Evolutionary conservation across 495 filamentous ascomycete genomes (phyloP).

Genomic region (Talaromyces borbonicus): DNA sequence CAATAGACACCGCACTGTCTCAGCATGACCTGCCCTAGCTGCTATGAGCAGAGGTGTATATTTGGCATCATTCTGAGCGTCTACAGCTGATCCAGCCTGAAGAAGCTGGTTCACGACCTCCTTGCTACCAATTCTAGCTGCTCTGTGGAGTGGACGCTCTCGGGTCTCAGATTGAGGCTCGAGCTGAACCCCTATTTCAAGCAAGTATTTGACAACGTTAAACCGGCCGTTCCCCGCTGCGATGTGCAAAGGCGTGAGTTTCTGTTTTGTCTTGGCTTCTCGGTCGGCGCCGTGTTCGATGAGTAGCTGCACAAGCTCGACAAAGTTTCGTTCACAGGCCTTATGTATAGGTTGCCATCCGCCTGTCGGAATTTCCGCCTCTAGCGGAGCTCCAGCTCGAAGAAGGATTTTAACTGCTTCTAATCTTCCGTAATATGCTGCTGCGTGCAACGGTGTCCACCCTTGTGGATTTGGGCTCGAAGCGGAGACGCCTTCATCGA

Average conservation of each 20-base stretch:
- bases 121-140: constrained; percentile 23
- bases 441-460: neutral
- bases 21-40: neutral
- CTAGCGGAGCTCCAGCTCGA: constrained; percentile 13
- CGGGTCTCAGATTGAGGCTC: constrained; percentile 15
- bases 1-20: constrained; percentile 15
- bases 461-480: constrained; percentile 1
- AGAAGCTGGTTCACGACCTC: constrained; percentile 27
- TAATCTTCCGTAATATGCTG: neutral
- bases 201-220: constrained; percentile 9
- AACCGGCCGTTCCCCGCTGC: neutral
- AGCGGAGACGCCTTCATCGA: constrained; percentile 11
- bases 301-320: constrained; percentile 25
- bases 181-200: constrained; percentile 17
- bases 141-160: constrained; percentile 27
- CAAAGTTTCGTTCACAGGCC: constrained; percentile 27
- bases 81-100: constrained; percentile 28
- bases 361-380: neutral
- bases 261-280: constrained; percentile 6
- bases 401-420: constrained; percentile 12
- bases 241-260: neutral
- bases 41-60: constrained; percentile 29
- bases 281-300: constrained; percentile 31
- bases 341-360: constrained; percentile 19
- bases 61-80: constrained; percentile 18